phyloP scores from a whole-genome alignment of 2,329 filamentous ascomycete genomes.

The Exophiala sp. region DNA sequence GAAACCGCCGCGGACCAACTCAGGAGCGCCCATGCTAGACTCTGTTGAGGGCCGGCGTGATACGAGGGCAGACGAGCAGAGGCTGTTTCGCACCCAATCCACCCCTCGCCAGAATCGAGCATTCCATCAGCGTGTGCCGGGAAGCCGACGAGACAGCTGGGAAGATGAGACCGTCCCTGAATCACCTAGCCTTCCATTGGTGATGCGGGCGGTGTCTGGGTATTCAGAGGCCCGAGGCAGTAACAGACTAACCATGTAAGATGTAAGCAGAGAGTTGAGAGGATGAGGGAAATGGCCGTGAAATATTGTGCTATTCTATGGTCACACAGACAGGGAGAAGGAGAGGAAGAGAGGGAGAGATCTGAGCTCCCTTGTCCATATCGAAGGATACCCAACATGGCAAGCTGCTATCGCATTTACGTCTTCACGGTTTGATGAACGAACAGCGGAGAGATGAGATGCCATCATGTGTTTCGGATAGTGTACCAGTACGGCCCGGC shows the following conservation, averaged over 20 bases:
- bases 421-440: too few species aligned
- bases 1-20: constrained; percentile 17
- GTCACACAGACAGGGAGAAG: too few species aligned
- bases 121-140: constrained; percentile 18
- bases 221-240: constrained; percentile 10
- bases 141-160: constrained; percentile 7
- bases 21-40: constrained; percentile 7
- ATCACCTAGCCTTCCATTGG: constrained; percentile 11
- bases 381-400: too few species aligned
- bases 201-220: constrained; percentile 1
- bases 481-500: neutral
- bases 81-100: constrained; percentile 21
- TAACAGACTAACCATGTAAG: constrained; percentile 21
- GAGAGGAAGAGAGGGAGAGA: too few species aligned
- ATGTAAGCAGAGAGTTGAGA: neutral
- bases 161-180: constrained; percentile 9
- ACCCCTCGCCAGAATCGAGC: constrained; percentile 13
- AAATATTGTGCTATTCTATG: neutral
- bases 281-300: neutral
- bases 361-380: too few species aligned
- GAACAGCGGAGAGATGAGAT: neutral
- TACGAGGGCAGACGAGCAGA: constrained; percentile 9
- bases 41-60: constrained; percentile 19
- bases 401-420: too few species aligned
- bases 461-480: neutral